Evolutionary conservation across 805 yeast species (phyloP).

Genomic region (Hanseniaspora lindneri): DNA sequence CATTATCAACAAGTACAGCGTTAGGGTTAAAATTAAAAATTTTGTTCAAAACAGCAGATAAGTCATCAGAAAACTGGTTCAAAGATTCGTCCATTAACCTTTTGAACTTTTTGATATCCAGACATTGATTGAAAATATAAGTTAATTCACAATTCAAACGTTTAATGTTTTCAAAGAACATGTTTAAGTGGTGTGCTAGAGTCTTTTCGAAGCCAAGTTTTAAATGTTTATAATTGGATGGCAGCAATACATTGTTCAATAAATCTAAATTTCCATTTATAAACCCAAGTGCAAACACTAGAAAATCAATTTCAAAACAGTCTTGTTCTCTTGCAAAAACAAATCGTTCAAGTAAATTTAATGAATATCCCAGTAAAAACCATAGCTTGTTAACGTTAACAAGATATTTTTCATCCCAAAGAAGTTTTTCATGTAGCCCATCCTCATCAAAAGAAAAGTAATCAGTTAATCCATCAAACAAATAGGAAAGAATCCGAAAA

Average conservation of each 20-base stretch:
- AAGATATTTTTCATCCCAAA: neutral
- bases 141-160: neutral
- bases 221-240: neutral
- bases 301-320: neutral
- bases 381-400: neutral
- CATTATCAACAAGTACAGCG: neutral
- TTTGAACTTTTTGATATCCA: neutral
- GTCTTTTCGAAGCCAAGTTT: neutral
- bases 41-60: neutral
- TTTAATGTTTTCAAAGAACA: neutral
- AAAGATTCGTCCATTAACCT: neutral
- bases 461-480: constrained; percentile 12
- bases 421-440: neutral
- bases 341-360: neutral
- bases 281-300: constrained; percentile 3
- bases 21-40: neutral
- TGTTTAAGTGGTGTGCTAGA: neutral
- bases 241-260: neutral
- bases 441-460: neutral
- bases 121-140: neutral
- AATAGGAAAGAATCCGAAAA: constrained; percentile 1
- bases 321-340: neutral
- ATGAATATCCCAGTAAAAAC: constrained; percentile 7
- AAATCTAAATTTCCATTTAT: neutral
- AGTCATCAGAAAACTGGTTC: neutral